Base-by-base conservation (phyloP, 768 basidiomycete species). In the Agrocybe praecox region DNA sequence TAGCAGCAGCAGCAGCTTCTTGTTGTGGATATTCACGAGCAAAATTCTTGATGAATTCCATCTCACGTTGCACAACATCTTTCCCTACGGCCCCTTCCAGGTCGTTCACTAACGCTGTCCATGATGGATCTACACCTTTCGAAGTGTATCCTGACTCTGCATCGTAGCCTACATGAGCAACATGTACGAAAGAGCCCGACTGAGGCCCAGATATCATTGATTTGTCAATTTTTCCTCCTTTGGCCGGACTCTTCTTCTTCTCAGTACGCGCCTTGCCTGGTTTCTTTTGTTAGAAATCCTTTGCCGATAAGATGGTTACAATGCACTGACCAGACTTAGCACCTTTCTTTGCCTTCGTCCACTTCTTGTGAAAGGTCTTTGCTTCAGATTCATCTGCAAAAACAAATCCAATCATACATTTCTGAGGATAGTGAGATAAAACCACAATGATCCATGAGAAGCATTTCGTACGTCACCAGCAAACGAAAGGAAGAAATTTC, bases 101-200 rank as follows among this genome's bases (percentile, higher is more conserved):
- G 56, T 83, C 77, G 8, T 74, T 78, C 2, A 98, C 77, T 55
- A 98, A 72, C 1, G 84, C 76, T 45, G 84, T 77, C 96, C 96
- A 98, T 5, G 89, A 92, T 1, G 92, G 85, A 70, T 99, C 96
- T 6, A 99, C 91, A 52, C 92, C 92, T 15, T 79, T 81, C 0
- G 89, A 91, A 0, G 87, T 89, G 71, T 94, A 98, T 2, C 96
- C 96, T 22, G 86, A 83, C 61, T 96, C 87, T 0, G 83, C 70
- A 65, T 97, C 92, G 70, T 89, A 97, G 12, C 95, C 96, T 91
- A 99, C 96, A 68, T 98, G 96, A 0, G 90, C 94, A 44, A 97
- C 81, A 67, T 98, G 96, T 55, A 84, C 81, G 76, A 98, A 98
- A 8, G 89, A 89, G 14, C 87, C 87, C 1, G 76, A 70, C 4